Base-by-base conservation (phyloP, 495 filamentous ascomycete genomes). In the Tuber aestivum region DNA sequence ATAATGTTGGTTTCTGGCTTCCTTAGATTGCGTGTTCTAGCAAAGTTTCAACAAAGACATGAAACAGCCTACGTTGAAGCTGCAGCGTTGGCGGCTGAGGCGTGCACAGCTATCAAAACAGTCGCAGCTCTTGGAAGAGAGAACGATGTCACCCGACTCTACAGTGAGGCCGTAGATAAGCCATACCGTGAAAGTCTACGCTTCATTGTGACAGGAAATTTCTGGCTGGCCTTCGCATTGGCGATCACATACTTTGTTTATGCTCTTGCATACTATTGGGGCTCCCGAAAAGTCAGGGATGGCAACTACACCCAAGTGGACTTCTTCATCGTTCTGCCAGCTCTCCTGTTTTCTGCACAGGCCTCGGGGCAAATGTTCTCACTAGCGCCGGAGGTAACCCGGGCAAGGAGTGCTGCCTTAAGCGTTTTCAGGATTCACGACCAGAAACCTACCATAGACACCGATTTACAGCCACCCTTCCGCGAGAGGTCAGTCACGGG, bases 241-340 rank as follows among this genome's bases (percentile, higher is more conserved):
- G 81, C 86, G 1, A 84, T 88, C 41, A 85, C 86, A 6, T 86
- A 87, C 72, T 85, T 86, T 68, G 82, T 91, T 21, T 90, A 90
- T 80, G 90, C 89, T 0, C 83, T 92, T 37, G 89, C 89, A 0
- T 92, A 91, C 82, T 91, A 89, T 88, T 92, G 90, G 87, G 90
- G 90, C 6, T 86, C 88, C 0, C 85, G 84, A 45, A 87, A 89
- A 74, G 87, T 92, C 35, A 84, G 87, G 23, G 82, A 85, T 61
- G 89, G 89, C 1, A 76, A 86, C 32, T 91, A 91, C 75, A 86
- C 86, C 0, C 86, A 86, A 40, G 85, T 87, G 6, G 86, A 91
- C 74, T 92, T 92, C 83, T 91, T 91, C 82, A 91, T 91, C 74
- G 88, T 92, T 3, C 82, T 91, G 20, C 86, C 89, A 0, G 88